phyloP scores from a whole-genome alignment of 2,329 filamentous ascomycete genomes.

The Sclerotinia sclerotiorum region DNA sequence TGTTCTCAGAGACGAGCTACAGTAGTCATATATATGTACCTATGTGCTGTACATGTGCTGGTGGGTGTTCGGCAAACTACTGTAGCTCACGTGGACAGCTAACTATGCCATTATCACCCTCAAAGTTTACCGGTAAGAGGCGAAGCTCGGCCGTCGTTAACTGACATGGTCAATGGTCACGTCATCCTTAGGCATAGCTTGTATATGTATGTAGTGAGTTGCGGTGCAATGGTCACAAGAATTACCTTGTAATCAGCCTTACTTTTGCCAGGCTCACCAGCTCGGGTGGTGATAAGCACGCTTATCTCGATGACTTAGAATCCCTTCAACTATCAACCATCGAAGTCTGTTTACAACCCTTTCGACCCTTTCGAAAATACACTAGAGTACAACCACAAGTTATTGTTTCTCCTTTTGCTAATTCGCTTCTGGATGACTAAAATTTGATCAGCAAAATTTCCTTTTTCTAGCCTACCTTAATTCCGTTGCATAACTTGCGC shows the following conservation, averaged over 20 bases:
- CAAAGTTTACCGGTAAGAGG: background rate
- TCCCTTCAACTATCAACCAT: slow-evolving; percentile 6
- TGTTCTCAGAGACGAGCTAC: background rate
- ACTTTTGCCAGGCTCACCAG: background rate
- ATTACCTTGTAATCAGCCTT: slow-evolving; percentile 12
- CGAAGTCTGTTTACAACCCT: background rate
- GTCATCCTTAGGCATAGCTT: background rate
- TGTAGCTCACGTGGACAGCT: background rate
- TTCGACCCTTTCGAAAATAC: background rate
- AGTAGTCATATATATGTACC: background rate
- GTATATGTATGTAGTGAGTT: background rate
- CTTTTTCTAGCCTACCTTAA: background rate
- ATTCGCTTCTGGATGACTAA: background rate
- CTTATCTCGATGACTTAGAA: background rate
- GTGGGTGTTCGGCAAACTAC: background rate
- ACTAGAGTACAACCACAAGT: background rate
- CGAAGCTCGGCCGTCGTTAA: slow-evolving; percentile 1
- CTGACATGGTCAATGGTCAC: background rate
- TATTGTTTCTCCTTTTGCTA: background rate
- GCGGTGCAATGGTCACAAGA: slow-evolving; percentile 7
- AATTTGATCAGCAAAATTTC: background rate
- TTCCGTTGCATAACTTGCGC: background rate
- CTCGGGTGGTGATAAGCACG: slow-evolving; percentile 2
- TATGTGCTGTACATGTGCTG: slow-evolving; percentile 4
- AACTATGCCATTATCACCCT: slow-evolving; percentile 1